These are phyloP conservation scores for Paspalum notatum DNA, from an alignment of 176 grass and related monocot species.

Conservation along the genomic window DNA sequence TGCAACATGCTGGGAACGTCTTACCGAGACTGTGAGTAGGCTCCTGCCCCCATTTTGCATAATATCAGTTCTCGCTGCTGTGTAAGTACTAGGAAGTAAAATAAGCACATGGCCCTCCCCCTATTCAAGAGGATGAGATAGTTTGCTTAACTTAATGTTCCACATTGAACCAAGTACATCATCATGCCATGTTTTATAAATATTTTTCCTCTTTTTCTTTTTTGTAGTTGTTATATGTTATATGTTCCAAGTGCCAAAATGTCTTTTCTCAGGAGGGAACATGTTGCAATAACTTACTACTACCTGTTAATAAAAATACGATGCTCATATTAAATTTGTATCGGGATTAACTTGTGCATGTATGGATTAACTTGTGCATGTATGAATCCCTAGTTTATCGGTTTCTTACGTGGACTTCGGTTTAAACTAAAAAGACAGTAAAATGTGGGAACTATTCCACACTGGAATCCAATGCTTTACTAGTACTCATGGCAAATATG, in stretches of 20 bases:
- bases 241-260: not conserved
- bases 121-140: not conserved
- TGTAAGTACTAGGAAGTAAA: not conserved
- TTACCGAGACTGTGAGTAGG: conserved; percentile 94
- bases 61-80: not conserved
- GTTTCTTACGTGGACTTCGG: conserved; percentile 1
- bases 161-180: not conserved
- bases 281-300: not conserved
- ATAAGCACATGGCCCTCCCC: not conserved
- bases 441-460: conserved; percentile 1
- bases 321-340: not conserved
- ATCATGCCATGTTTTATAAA: not conserved
- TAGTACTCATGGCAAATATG: not conserved
- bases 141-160: not conserved
- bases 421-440: conserved; percentile 12
- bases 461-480: not conserved
- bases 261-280: not conserved
- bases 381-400: not conserved
- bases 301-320: not conserved
- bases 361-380: conserved; percentile 20
- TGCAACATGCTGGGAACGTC: conserved; percentile 95
- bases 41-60: not conserved
- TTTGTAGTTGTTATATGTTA: not conserved
- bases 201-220: conserved; percentile 20
- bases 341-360: not conserved